Base-by-base conservation (phyloP, 148 eudicot species). In the Fagopyrum tataricum region DNA sequence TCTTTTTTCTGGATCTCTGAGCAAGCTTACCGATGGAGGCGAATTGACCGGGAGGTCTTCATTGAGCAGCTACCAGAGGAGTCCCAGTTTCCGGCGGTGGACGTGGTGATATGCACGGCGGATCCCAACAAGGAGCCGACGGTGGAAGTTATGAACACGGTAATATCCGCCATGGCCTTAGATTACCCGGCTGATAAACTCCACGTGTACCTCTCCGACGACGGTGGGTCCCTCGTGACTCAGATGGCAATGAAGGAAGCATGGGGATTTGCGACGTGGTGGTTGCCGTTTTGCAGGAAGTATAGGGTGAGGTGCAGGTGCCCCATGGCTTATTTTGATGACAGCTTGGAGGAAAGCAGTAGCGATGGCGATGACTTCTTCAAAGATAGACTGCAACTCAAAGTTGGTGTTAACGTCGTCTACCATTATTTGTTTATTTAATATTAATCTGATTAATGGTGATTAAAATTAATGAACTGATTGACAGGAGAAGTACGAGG, bases 131-230 rank as follows among this genome's bases (percentile, higher is more conserved):
- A 56, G 49, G 84, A 81, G 62, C 84, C 86, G 1, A 40, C 78
- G 4, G 69, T 74, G 11, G 72, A 76, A 47, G 86, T 83, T 4
- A 81, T 81, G 77, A 83, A 81, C 73, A 83, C 86, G 0, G 86
- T 83, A 4, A 13, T 83, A 4, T 81, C 86, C 0, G 84, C 82
- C 8, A 76, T 81, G 86, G 69, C 78, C 0, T 55, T 83, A 46
- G 84, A 83, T 31, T 83, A 83, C 73, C 86, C 82, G 7, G 10
- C 76, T 0, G 64, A 76, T 1, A 83, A 83, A 69, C 40, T 81
- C 1, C 58, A 14, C 59, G 84, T 83, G 0, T 83, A 83, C 69
- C 14, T 83, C 4, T 80, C 83, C 0, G 86, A 83, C 72, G 86
- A 83, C 58, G 83, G 83, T 0, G 79, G 79, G 13, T 59, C 72